Percentiles rank a stretch among this genome's conserved stretches.
phyloP scores from a whole-genome alignment of 2,329 filamentous ascomycete genomes.

The Fusarium nygamai region DNA sequence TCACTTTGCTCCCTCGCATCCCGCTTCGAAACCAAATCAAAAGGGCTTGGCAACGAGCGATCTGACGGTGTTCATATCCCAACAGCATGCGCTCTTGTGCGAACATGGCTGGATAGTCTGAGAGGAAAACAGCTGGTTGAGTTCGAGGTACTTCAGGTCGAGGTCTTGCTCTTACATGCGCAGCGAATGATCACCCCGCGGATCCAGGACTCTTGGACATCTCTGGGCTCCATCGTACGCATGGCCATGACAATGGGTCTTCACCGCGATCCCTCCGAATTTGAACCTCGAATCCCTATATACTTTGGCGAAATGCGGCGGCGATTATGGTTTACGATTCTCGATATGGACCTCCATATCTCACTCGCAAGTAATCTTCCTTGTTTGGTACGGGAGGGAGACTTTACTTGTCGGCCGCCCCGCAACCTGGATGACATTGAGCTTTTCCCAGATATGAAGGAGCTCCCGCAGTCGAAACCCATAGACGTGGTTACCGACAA shows the following conservation, averaged over 20 bases:
- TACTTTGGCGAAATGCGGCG: constrained; percentile 64
- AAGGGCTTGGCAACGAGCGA: constrained; percentile 62
- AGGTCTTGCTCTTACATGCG: constrained; percentile 63
- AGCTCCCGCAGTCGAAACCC: constrained; percentile 59
- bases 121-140: constrained; percentile 64
- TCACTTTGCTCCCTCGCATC: constrained; percentile 64
- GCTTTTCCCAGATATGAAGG: constrained; percentile 57
- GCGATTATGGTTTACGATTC: constrained; percentile 65
- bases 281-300: constrained; percentile 57
- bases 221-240: constrained; percentile 64
- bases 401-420: constrained; percentile 63
- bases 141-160: constrained; percentile 63
- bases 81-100: constrained; percentile 64
- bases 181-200: constrained; percentile 62
- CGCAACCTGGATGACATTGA: constrained; percentile 64
- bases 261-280: constrained; percentile 66
- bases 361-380: constrained; percentile 64
- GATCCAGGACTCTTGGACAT: constrained; percentile 63
- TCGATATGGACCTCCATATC: constrained; percentile 66
- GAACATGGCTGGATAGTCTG: constrained; percentile 62
- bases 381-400: constrained; percentile 60
- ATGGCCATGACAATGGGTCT: constrained; percentile 70
- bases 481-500: constrained; percentile 63
- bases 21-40: constrained; percentile 61
- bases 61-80: constrained; percentile 65